phyloP scores from a whole-genome alignment of 495 filamentous ascomycete species.

The Penicillium macrosclerotiorum region DNA sequence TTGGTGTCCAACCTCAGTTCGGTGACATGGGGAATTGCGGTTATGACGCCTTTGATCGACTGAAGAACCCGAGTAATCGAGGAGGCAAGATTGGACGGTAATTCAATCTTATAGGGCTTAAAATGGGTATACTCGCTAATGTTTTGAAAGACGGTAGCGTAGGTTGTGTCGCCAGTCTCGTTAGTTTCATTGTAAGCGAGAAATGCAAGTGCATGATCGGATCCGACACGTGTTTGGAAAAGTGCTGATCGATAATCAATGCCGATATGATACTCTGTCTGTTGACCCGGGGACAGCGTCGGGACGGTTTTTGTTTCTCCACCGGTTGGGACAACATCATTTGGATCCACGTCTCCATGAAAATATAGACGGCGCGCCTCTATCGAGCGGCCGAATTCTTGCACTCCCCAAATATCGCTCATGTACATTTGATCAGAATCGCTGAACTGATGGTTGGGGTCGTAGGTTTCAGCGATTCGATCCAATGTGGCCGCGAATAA shows the following conservation, averaged over 20 bases:
- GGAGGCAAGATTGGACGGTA: slow-evolving; percentile 4
- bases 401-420: slow-evolving; percentile 18
- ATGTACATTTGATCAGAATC: slow-evolving; percentile 18
- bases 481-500: slow-evolving; percentile 14
- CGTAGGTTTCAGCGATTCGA: slow-evolving; percentile 7
- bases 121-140: slow-evolving; percentile 2
- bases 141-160: slow-evolving; percentile 2
- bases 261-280: slow-evolving; percentile 14
- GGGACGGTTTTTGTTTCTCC: slow-evolving; percentile 4
- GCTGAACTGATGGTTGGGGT: slow-evolving; percentile 11
- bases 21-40: background rate
- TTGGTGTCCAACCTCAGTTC: slow-evolving; percentile 10
- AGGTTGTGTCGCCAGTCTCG: background rate
- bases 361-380: slow-evolving; percentile 5
- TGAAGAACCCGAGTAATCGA: slow-evolving; percentile 4
- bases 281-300: background rate
- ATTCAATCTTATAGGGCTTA: slow-evolving; percentile 6
- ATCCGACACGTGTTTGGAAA: slow-evolving; percentile 17
- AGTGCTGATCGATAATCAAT: slow-evolving; percentile 12
- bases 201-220: slow-evolving; percentile 8
- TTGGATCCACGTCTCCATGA: slow-evolving; percentile 9
- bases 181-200: slow-evolving; percentile 2
- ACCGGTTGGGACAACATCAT: slow-evolving; percentile 1
- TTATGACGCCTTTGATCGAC: slow-evolving; percentile 2
- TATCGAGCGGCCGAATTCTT: slow-evolving; percentile 12